A percentile compares a stretch with the other conserved stretches of the same genome.
phyloP scores from a whole-genome alignment of 441 rosid genomes.

The Arabidopsis hybrid region DNA sequence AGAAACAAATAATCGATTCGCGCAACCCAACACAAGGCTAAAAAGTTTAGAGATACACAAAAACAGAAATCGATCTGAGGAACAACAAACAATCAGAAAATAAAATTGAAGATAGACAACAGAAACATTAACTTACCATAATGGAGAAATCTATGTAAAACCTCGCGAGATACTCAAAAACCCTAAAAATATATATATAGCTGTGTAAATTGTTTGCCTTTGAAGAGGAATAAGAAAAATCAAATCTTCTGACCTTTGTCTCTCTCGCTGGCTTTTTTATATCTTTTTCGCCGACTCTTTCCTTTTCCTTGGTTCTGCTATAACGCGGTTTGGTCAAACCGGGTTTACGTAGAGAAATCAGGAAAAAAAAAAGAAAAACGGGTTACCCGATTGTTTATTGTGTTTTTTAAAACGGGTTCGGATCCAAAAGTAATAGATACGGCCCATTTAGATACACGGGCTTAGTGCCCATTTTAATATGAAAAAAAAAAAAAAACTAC shows the following conservation, averaged over 20 bases:
- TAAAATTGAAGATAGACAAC: background rate
- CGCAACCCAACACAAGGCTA: background rate
- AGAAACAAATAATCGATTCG: background rate
- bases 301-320: slow-evolving; percentile 15
- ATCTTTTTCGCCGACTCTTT: slow-evolving; percentile 12
- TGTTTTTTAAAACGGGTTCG: too few species aligned
- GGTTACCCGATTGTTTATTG: too few species aligned
- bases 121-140: slow-evolving; percentile 34
- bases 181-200: slow-evolving; percentile 26
- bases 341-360: slow-evolving; percentile 1
- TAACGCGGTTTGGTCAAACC: slow-evolving; percentile 34
- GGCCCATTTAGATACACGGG: too few species aligned
- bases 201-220: background rate
- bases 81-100: slow-evolving; percentile 2
- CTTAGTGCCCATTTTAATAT: too few species aligned
- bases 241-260: slow-evolving; percentile 17
- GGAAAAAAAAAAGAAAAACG: too few species aligned
- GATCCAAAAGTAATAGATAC: background rate
- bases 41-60: slow-evolving; percentile 8
- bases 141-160: slow-evolving; percentile 10
- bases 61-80: slow-evolving; percentile 7
- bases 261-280: background rate
- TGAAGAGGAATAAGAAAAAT: slow-evolving; percentile 13
- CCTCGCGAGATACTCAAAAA: slow-evolving; percentile 26
- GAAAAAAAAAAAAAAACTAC: too few species aligned